Conservation (phyloP, 1,139 yeast genomes). For the Sugiyamaella grinbergsii region DNA sequence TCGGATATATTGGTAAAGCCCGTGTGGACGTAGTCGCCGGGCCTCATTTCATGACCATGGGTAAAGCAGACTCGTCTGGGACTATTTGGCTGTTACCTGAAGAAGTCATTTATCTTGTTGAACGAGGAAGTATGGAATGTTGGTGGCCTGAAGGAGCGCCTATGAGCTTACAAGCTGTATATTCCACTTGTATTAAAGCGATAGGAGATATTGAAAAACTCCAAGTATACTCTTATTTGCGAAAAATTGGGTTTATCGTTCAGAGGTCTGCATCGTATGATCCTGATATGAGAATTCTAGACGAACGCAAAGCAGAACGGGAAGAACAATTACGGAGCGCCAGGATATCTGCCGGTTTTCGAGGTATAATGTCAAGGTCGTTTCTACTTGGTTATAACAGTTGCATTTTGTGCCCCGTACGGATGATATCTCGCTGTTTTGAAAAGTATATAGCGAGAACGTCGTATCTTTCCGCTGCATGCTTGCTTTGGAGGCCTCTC, state of each 20-base stretch:
- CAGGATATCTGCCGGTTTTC: not conserved
- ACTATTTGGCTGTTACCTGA: constrained; percentile 58
- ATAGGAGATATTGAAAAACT: constrained; percentile 57
- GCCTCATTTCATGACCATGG: constrained; percentile 72
- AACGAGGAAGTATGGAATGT: constrained; percentile 76
- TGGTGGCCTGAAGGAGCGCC: constrained; percentile 49
- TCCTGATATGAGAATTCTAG: constrained; percentile 17
- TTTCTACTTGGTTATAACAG: constrained; percentile 7
- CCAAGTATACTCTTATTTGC: constrained; percentile 72
- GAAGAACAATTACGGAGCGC: not conserved
- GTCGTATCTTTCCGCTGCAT: not conserved
- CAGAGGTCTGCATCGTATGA: constrained; percentile 41
- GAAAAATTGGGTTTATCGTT: constrained; percentile 78
- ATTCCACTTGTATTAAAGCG: constrained; percentile 53
- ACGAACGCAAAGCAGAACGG: constrained; percentile 2
- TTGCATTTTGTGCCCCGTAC: constrained; percentile 2
- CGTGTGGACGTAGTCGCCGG: constrained; percentile 66
- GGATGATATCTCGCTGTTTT: not conserved
- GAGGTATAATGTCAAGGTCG: constrained; percentile 5
- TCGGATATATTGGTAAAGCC: constrained; percentile 46
- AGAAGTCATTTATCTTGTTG: constrained; percentile 76
- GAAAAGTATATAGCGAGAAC: not conserved
- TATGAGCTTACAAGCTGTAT: constrained; percentile 66
- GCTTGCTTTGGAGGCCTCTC: constrained; percentile 11
- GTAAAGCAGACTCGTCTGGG: constrained; percentile 55